Conservation (phyloP, 129 eudicot genomes). For the Oenanthe sinensis region DNA sequence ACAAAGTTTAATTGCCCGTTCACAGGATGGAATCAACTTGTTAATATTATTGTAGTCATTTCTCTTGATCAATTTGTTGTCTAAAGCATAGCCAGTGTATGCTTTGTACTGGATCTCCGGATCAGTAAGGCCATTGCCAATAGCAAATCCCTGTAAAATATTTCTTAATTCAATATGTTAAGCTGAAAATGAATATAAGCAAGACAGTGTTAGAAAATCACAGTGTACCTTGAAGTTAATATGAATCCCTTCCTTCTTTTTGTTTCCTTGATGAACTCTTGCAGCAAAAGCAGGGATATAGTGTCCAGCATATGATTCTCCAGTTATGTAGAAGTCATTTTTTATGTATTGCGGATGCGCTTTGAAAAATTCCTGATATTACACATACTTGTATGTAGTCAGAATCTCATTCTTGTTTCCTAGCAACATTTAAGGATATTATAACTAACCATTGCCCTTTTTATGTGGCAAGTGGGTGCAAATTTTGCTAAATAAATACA, state of each 20-base stretch:
- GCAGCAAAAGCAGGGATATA: constrained; percentile 84
- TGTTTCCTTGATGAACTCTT: constrained; percentile 69
- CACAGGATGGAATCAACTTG: constrained; percentile 32
- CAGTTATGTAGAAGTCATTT: constrained; percentile 69
- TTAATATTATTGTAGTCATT: constrained; percentile 29
- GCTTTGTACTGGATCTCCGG: constrained; percentile 65
- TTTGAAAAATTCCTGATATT: constrained; percentile 49
- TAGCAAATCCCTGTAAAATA: constrained; percentile 63
- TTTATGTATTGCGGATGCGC: constrained; percentile 55
- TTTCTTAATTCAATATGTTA: constrained; percentile 2
- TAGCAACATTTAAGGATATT: neutral
- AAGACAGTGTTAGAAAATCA: neutral
- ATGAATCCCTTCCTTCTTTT: constrained; percentile 48
- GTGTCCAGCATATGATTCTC: constrained; percentile 90
- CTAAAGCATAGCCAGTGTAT: constrained; percentile 50
- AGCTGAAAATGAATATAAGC: constrained; percentile 1
- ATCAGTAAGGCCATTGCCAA: constrained; percentile 77
- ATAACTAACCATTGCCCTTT: neutral
- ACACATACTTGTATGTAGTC: neutral
- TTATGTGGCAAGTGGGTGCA: neutral
- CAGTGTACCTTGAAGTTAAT: constrained; percentile 53
- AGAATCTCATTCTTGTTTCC: neutral
- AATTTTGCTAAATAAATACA: neutral
- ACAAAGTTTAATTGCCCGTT: constrained; percentile 49
- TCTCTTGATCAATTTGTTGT: constrained; percentile 27